A percentile compares a stretch with the other conserved stretches of the same genome.
phyloP scores from a whole-genome alignment of 257 asterid genomes.

The Scutellaria minor region DNA sequence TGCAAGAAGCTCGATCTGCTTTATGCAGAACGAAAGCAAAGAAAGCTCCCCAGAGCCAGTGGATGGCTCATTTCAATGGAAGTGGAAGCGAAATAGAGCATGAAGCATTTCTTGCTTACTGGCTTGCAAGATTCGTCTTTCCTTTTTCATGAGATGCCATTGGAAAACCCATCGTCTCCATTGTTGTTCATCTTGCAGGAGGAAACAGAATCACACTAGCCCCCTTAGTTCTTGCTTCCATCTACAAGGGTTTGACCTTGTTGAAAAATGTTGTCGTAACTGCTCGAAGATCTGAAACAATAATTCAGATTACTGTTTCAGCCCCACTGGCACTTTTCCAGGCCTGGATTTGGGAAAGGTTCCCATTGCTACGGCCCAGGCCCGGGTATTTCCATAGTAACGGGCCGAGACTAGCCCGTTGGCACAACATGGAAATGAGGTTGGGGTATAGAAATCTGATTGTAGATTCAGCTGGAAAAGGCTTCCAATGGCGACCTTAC shows the following conservation, averaged over 20 bases:
- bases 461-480: slow-evolving; percentile 22
- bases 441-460: not conserved
- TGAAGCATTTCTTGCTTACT: slow-evolving; percentile 41
- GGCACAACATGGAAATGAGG: slow-evolving; percentile 30
- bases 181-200: slow-evolving; percentile 33
- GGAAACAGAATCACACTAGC: slow-evolving; percentile 41
- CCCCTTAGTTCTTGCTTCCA: slow-evolving; percentile 37
- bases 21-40: not conserved
- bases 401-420: slow-evolving; percentile 41
- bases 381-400: not conserved
- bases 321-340: slow-evolving; percentile 42
- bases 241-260: slow-evolving; percentile 30
- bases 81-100: slow-evolving; percentile 37
- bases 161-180: not conserved
- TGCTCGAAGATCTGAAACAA: not conserved
- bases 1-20: not conserved
- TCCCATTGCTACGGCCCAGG: slow-evolving; percentile 22
- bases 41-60: not conserved
- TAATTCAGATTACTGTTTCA: not conserved
- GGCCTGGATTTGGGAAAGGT: slow-evolving; percentile 59
- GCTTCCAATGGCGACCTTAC: slow-evolving; percentile 49
- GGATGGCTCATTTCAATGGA: slow-evolving; percentile 38
- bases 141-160: not conserved
- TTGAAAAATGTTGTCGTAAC: slow-evolving; percentile 22
- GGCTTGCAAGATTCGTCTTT: slow-evolving; percentile 45